A percentile compares a stretch with the other conserved stretches of the same genome.
phyloP scores from a whole-genome alignment of 1,284 basidiomycete genomes.

The Tetrapyrgos nigripes region DNA sequence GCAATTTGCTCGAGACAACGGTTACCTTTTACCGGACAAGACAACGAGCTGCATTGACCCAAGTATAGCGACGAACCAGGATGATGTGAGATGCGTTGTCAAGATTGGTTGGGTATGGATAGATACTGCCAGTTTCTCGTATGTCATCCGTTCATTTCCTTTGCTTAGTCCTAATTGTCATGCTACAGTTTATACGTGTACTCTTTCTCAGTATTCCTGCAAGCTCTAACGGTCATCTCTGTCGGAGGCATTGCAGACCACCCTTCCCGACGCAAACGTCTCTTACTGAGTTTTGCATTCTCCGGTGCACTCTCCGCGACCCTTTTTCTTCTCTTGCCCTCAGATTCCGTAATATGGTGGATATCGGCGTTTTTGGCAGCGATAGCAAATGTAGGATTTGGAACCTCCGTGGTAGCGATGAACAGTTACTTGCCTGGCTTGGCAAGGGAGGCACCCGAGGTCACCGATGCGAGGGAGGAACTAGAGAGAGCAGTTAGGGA shows the following conservation, averaged over 20 bases:
- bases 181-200: conserved; percentile 79
- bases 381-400: conserved; percentile 82
- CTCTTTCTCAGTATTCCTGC: conserved; percentile 84
- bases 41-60: conserved; percentile 51
- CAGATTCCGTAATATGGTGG: conserved; percentile 70
- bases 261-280: conserved; percentile 75
- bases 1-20: conserved; percentile 85
- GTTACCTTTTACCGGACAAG: conserved; percentile 70
- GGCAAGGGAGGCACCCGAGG: conserved; percentile 69
- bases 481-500: conserved; percentile 33
- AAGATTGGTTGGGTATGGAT: conserved; percentile 83
- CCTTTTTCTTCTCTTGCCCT: conserved; percentile 77
- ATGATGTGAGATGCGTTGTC: conserved; percentile 68
- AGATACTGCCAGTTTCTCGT: conserved; percentile 90
- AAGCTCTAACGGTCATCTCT: conserved; percentile 90
- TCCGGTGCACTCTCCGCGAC: conserved; percentile 71
- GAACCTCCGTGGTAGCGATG: conserved; percentile 85
- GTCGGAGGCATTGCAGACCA: conserved; percentile 90
- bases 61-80: conserved; percentile 16
- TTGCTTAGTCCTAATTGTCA: neutral
- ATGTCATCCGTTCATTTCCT: conserved; percentile 24
- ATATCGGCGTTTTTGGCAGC: conserved; percentile 70
- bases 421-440: conserved; percentile 88
- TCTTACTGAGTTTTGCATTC: conserved; percentile 78
- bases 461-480: conserved; percentile 51